Conservation (phyloP, 176 grass and related monocot species). For the Chrysopogon serrulatus region DNA sequence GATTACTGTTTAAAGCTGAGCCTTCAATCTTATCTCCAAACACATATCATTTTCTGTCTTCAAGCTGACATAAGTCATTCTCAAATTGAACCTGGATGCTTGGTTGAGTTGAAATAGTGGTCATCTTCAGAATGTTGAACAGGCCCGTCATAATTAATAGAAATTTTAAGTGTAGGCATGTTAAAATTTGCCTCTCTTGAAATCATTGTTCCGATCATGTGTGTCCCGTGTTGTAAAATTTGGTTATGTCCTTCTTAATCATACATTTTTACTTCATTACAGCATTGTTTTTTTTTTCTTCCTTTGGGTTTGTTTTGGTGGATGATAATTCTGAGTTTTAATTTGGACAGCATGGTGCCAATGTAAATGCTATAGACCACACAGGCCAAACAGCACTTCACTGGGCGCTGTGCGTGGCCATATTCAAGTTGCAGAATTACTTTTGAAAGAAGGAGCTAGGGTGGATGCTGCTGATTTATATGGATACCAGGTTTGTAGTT, state of each 20-base stretch:
- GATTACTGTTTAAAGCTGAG: not conserved
- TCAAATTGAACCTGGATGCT: not conserved
- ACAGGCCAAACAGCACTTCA: conserved; percentile 92
- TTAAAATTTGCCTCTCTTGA: not conserved
- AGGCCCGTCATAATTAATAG: not conserved
- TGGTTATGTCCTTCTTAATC: not conserved
- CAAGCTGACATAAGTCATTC: not conserved
- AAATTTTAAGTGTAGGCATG: not conserved
- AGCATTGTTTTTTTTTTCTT: not conserved
- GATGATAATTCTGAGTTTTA: not conserved
- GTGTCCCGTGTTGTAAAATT: not conserved
- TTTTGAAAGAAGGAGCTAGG: conserved; percentile 92
- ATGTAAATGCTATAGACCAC: conserved; percentile 81
- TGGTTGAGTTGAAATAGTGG: not conserved
- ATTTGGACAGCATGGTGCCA: conserved; percentile 76
- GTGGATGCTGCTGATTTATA: conserved; percentile 81
- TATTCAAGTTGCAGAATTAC: conserved; percentile 81
- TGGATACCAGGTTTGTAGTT: conserved; percentile 72
- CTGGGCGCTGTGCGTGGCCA: conserved; percentile 89
- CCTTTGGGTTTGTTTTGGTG: conserved; percentile 4
- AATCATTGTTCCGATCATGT: not conserved
- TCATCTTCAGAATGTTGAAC: not conserved
- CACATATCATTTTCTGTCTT: not conserved
- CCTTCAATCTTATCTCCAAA: not conserved
- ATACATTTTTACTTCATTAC: not conserved